These are phyloP conservation scores for Plantago rigida DNA, from an alignment of 305 asterid species.

Conservation along the genomic window DNA sequence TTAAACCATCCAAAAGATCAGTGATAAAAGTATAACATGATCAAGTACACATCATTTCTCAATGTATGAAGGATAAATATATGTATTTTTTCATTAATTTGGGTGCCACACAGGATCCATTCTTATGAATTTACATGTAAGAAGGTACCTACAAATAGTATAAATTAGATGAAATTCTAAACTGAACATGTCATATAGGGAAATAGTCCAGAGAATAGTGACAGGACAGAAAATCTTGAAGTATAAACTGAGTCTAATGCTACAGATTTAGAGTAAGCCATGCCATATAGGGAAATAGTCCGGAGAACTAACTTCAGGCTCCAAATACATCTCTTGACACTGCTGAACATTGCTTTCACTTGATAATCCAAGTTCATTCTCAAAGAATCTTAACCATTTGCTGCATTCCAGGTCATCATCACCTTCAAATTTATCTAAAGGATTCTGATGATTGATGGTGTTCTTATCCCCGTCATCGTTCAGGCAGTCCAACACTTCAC, in stretches of 20 bases:
- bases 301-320: slow-evolving; percentile 22
- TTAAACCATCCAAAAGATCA: no score
- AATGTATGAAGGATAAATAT: no score
- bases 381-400: slow-evolving; percentile 43
- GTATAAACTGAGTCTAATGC: no score
- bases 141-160: no score
- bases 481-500: slow-evolving; percentile 38
- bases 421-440: background rate
- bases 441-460: background rate
- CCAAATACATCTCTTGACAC: slow-evolving; percentile 22
- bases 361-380: slow-evolving; percentile 48
- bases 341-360: slow-evolving; percentile 17
- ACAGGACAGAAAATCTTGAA: no score
- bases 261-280: background rate
- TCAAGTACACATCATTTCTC: no score
- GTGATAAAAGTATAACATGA: no score
- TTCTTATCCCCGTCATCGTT: slow-evolving; percentile 2
- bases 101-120: no score
- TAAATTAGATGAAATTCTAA: slow-evolving; percentile 23
- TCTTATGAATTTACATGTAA: no score
- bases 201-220: no score
- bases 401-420: slow-evolving; percentile 27
- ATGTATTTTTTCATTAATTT: no score
- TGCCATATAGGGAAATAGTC: slow-evolving; percentile 41
- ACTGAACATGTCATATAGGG: slow-evolving; percentile 1